phyloP scores from a whole-genome alignment of 345 rosid genomes.

The Firmiana major region DNA sequence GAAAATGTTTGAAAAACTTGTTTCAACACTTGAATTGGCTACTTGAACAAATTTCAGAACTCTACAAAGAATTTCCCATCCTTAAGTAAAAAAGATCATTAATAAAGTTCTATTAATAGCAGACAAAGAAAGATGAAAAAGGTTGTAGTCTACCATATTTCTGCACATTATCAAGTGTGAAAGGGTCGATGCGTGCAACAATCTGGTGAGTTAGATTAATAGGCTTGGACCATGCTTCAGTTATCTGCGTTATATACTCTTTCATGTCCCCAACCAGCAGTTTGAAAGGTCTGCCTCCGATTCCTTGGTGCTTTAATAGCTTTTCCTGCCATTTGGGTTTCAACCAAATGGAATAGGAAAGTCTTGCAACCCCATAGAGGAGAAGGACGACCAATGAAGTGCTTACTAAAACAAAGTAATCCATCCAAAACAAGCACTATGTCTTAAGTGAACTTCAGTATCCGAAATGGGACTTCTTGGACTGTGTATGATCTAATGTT shows the following conservation, averaged over 20 bases:
- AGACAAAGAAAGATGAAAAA: not conserved
- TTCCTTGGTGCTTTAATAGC: conserved; percentile 34
- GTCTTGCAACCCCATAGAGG: conserved; percentile 17
- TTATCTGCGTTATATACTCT: conserved; percentile 21
- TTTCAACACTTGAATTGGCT: not conserved
- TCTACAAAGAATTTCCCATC: not conserved
- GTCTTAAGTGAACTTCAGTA: conserved; percentile 1
- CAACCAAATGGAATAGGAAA: conserved; percentile 31
- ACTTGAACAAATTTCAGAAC: not conserved
- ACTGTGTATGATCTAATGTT: not conserved
- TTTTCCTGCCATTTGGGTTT: conserved; percentile 38
- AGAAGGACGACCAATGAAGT: not conserved
- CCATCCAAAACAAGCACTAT: conserved; percentile 9
- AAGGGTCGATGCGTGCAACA: conserved; percentile 34
- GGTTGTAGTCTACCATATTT: conserved; percentile 30
- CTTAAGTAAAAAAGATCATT: no score
- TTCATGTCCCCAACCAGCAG: conserved; percentile 38
- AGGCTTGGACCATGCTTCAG: conserved; percentile 44
- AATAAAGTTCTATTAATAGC: not conserved
- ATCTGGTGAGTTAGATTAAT: conserved; percentile 31
- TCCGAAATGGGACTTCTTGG: not conserved
- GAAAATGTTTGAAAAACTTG: not conserved
- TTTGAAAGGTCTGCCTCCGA: conserved; percentile 37
- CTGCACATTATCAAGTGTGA: conserved; percentile 24
- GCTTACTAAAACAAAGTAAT: not conserved